phyloP scores from a whole-genome alignment of 1,139 yeast species.

The Geotrichum europaeum region DNA sequence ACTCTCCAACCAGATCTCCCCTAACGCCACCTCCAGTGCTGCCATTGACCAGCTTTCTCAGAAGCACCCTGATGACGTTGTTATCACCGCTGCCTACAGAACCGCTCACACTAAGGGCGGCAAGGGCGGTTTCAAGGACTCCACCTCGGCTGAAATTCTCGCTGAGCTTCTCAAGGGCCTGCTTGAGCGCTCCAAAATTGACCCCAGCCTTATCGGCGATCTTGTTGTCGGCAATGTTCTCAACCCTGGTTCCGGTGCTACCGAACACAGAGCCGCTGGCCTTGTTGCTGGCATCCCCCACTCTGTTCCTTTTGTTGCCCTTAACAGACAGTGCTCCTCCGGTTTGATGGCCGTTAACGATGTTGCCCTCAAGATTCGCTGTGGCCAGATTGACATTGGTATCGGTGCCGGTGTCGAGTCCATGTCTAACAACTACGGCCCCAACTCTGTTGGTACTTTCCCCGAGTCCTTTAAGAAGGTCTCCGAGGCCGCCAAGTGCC shows the following conservation, averaged over 20 bases:
- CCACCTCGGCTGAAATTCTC: conserved; percentile 67
- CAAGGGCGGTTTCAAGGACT: conserved; percentile 72
- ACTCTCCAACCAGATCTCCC: conserved; percentile 31
- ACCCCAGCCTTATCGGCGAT: conserved; percentile 66
- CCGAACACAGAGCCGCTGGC: conserved; percentile 79
- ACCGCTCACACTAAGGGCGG: conserved; percentile 86
- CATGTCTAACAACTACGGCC: conserved; percentile 81
- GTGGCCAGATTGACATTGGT: conserved; percentile 88
- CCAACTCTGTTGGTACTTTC: conserved; percentile 58
- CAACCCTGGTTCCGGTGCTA: conserved; percentile 87
- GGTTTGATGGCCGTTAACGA: conserved; percentile 88
- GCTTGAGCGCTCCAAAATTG: conserved; percentile 53
- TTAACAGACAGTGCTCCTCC: conserved; percentile 92
- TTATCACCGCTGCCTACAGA: conserved; percentile 80
- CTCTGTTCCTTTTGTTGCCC: conserved; percentile 67
- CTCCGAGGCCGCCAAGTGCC: conserved; percentile 54
- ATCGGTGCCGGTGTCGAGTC: conserved; percentile 90
- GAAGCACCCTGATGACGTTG: conserved; percentile 80
- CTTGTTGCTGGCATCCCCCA: conserved; percentile 69
- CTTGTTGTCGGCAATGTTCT: conserved; percentile 84
- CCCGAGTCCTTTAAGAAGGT: conserved; percentile 46
- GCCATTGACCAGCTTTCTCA: conserved; percentile 38
- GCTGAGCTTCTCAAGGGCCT: conserved; percentile 58
- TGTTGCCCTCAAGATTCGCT: conserved; percentile 77
- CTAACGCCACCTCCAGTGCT: conserved; percentile 31